These are phyloP conservation scores for Penicillium palitans DNA, from an alignment of 2,329 filamentous ascomycete genomes.

Conservation along the genomic window DNA sequence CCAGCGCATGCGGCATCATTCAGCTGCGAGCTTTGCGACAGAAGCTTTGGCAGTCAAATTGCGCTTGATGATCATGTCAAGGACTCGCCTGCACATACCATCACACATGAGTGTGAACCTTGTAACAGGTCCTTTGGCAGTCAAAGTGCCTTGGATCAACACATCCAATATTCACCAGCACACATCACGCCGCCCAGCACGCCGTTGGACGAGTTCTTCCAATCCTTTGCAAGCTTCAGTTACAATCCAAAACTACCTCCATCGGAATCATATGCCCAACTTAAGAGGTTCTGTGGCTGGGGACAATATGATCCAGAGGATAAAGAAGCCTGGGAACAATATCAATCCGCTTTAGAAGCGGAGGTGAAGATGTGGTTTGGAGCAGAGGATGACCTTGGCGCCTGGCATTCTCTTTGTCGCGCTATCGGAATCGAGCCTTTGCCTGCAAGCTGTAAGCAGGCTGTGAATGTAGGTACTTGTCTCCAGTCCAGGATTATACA, in stretches of 20 bases:
- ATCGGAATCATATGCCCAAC: background rate
- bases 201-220: background rate
- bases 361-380: background rate
- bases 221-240: background rate
- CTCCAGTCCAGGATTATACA: background rate
- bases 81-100: background rate
- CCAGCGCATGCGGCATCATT: no score
- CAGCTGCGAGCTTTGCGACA: no score
- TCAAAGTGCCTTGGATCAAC: background rate
- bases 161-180: background rate
- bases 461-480: background rate
- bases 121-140: background rate
- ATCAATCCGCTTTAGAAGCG: background rate
- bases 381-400: background rate
- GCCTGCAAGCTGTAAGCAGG: background rate
- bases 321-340: background rate
- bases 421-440: background rate
- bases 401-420: slow-evolving; percentile 1
- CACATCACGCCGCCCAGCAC: background rate
- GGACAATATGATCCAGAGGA: background rate
- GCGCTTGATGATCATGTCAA: background rate
- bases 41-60: no score
- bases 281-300: background rate
- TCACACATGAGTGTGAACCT: background rate
- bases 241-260: background rate